Evolutionary conservation across 2,329 filamentous ascomycete genomes (phyloP), one percentile per base, ranked within the genome.

Genomic region (Metarhizium album): DNA sequence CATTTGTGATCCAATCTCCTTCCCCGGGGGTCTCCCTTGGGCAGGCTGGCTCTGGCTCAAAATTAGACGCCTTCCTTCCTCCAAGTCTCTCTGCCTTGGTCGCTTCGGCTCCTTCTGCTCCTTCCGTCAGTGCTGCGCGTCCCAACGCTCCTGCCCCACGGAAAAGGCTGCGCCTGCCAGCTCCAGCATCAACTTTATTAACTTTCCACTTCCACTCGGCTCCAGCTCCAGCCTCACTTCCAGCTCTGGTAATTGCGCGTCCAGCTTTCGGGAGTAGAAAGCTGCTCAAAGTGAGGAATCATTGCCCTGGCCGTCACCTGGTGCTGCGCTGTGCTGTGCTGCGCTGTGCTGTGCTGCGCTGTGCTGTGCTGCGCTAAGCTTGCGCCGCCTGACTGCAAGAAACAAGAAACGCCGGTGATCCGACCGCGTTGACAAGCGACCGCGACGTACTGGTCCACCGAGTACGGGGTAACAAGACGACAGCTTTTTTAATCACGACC

Each of bases 1-100:
- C 13, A 16, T 18, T 20, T 8, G 38, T 22, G 35, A 23, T 48
- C 24, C 48, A 53, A 53, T 51, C 45, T 49, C 52, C 49, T 45
- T 53, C 48, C 51, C 45, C 48, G 11, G 48, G 27, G 35, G 35
- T 45, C n/a, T n/a, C n/a, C 31, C 33, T 47, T 31, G 27, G 23
- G 22, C 16, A 35, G 13, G 8, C 18, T 16, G 42, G 20, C 45
- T 20, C 22, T 40, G 4, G 22, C 16, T 27, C 33, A 14, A 13
- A 14, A 35, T 35, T 13, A 13, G 11, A 35, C 14, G 2, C 33
- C 33, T n/a, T n/a, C 33, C 33, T n/a, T 42, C 40, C 22, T n/a
- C 40, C 16, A 29, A 9, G 11, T 29, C 18, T 20, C 8, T 35
- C 45, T 18, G 11, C 16, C 16, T 16, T 14, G 13, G 33, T 35